A percentile compares a stretch with the other conserved stretches of the same genome.
phyloP scores from a whole-genome alignment of 75 land plant species.

The Cupressus sempervirens region DNA sequence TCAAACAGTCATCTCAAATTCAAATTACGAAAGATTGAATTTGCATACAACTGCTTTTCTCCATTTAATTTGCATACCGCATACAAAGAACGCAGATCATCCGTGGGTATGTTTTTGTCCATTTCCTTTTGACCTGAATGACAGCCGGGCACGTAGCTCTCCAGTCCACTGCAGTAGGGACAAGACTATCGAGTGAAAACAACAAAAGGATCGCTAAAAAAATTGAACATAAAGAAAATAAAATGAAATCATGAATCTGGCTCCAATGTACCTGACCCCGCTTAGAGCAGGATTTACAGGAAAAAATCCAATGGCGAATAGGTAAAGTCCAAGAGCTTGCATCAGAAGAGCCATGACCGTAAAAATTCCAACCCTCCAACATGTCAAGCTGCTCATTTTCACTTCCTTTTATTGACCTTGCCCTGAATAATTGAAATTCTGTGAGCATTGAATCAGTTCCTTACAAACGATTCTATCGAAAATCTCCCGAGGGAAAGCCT shows the following conservation, averaged over 20 bases:
- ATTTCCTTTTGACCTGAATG: not conserved
- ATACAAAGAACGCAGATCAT: constrained; percentile 43
- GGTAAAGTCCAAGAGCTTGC: constrained; percentile 61
- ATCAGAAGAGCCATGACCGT: constrained; percentile 31
- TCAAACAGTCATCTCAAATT: not conserved
- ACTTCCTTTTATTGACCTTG: not conserved
- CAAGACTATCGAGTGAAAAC: not conserved
- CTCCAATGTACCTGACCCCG: constrained; percentile 53
- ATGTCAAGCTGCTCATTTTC: not conserved
- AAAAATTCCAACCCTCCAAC: not conserved
- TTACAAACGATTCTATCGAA: not conserved
- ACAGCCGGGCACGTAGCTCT: constrained; percentile 43
- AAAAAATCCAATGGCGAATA: constrained; percentile 80
- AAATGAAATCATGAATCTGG: not conserved
- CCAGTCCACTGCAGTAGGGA: constrained; percentile 50
- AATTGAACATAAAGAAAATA: not conserved
- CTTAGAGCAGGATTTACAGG: constrained; percentile 83
- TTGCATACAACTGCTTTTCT: too few species aligned
- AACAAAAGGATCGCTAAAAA: not conserved
- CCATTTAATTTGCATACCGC: constrained; percentile 15
- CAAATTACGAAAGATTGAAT: not conserved
- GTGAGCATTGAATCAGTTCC: not conserved
- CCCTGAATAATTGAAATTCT: not conserved
- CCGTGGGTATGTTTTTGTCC: constrained; percentile 17
- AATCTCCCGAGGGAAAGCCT: not conserved